These are phyloP conservation scores for Parafenestella ontariensis DNA, from an alignment of 2,329 filamentous ascomycete species.

Conservation along the genomic window DNA sequence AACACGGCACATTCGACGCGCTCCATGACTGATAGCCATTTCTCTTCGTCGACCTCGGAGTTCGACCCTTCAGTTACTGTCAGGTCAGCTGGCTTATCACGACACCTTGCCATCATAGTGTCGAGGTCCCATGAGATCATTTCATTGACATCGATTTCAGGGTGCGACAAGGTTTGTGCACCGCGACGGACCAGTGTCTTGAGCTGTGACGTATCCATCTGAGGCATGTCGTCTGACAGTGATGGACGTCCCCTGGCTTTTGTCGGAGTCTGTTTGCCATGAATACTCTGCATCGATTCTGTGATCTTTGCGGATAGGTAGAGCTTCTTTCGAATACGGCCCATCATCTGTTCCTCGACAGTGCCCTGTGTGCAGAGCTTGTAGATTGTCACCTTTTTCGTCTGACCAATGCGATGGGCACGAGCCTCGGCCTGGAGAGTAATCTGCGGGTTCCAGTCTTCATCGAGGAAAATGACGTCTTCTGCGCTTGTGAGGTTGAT, in stretches of 20 bases:
- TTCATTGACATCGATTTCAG: conserved; percentile 62
- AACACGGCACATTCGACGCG: conserved; percentile 65
- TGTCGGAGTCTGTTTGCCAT: conserved; percentile 45
- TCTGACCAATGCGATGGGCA: conserved; percentile 64
- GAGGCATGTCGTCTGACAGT: conserved; percentile 57
- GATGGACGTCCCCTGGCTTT: conserved; percentile 22
- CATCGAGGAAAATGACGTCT: conserved; percentile 64
- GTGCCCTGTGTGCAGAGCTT: conserved; percentile 64
- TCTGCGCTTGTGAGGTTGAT: conserved; percentile 63
- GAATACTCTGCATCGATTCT: conserved; percentile 64
- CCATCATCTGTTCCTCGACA: conserved; percentile 66
- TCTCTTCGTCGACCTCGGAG: conserved; percentile 58
- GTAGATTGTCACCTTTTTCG: conserved; percentile 61
- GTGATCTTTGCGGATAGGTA: conserved; percentile 68
- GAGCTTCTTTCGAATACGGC: conserved; percentile 66
- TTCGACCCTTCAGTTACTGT: conserved; percentile 42
- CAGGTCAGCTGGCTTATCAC: conserved; percentile 57
- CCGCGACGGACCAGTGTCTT: conserved; percentile 63
- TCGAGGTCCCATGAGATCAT: conserved; percentile 66
- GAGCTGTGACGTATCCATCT: conserved; percentile 60
- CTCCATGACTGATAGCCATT: conserved; percentile 65
- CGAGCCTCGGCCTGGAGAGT: conserved; percentile 63
- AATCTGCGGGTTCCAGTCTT: conserved; percentile 63
- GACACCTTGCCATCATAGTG: conserved; percentile 62
- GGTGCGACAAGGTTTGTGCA: conserved; percentile 60